Conservation (phyloP, 2,329 filamentous ascomycete species). For the Trichoderma sp. region DNA sequence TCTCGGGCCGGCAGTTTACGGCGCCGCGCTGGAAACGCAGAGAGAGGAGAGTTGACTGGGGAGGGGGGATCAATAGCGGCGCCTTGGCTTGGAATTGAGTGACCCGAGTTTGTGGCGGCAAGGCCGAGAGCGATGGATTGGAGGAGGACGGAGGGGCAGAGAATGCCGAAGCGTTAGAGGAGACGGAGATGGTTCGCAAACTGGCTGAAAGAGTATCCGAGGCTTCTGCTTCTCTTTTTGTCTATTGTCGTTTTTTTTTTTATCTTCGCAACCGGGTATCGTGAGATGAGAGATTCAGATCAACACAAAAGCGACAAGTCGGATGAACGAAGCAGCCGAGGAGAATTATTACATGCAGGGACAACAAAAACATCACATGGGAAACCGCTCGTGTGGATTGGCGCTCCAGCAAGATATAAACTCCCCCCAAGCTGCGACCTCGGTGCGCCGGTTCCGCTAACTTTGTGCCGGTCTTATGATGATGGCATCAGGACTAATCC, state of each 20-base stretch:
- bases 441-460: not conserved
- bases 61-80: not conserved
- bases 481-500: constrained; percentile 11
- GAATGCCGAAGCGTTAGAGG: not conserved
- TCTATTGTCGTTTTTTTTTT: not conserved
- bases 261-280: not conserved
- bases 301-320: not conserved
- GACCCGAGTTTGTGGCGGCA: constrained; percentile 3
- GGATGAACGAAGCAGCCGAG: too few relatives aligned
- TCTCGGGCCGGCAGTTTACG: not conserved
- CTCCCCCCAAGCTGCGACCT: not conserved
- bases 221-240: not conserved
- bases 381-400: not conserved
- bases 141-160: not conserved
- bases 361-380: not conserved
- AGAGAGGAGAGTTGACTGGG: not conserved
- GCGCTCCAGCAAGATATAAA: not conserved
- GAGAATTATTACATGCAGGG: not conserved
- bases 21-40: not conserved
- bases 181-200: constrained; percentile 3
- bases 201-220: constrained; percentile 1
- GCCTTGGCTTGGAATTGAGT: not conserved
- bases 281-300: not conserved
- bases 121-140: not conserved
- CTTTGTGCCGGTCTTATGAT: not conserved